A percentile compares a stretch with the other conserved stretches of the same genome.
Conservation (phyloP, 768 basidiomycete species). For the Amanita thiersii region DNA sequence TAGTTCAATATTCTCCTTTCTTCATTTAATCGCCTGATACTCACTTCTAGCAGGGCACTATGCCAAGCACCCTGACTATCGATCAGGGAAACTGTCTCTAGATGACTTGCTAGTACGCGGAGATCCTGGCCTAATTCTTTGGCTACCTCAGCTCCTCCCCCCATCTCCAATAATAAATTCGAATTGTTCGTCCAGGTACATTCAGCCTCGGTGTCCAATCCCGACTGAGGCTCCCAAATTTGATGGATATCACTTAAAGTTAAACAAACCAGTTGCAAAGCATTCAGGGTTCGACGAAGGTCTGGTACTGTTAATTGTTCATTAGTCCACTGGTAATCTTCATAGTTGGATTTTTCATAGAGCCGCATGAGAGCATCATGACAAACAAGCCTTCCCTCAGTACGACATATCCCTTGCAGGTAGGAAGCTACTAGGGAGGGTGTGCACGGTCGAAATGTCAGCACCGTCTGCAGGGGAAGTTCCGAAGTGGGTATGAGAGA, state of each 20-base stretch:
- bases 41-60: no score
- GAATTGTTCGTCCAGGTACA: no score
- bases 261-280: conserved; percentile 50
- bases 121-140: conserved; percentile 13
- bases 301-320: conserved; percentile 33
- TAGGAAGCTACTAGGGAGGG: conserved; percentile 52
- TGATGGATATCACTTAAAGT: conserved; percentile 6
- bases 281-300: conserved; percentile 55
- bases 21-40: no score
- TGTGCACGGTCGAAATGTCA: conserved; percentile 58
- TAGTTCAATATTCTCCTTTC: background rate
- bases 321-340: conserved; percentile 16
- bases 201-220: background rate
- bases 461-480: conserved; percentile 68
- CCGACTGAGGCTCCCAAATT: conserved; percentile 3
- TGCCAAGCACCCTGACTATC: no score
- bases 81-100: no score
- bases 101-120: no score
- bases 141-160: background rate
- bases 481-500: conserved; percentile 62
- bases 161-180: no score
- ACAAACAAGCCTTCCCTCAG: conserved; percentile 43
- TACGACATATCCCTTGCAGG: conserved; percentile 53
- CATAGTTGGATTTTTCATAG: conserved; percentile 31
- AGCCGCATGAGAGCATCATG: conserved; percentile 33